A percentile compares a stretch with the other conserved stretches of the same genome.
Conservation (phyloP, 1,139 yeast species). For the Blastobotrys malaysiensis region DNA sequence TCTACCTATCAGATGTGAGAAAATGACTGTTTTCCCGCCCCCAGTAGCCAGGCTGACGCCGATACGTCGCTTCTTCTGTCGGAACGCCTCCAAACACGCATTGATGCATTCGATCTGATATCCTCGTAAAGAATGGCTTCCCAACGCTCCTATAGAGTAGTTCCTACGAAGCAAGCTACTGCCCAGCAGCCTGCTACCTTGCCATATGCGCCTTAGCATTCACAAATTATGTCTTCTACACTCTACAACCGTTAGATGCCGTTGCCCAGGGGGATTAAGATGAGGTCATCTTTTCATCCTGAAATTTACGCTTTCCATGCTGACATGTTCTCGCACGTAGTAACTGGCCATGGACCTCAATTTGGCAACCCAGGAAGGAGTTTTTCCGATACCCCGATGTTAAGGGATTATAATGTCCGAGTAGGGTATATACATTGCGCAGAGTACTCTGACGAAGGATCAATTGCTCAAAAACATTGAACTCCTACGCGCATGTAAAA, state of each 20-base stretch:
- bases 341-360: too few species aligned
- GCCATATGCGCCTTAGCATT: neutral
- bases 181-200: neutral
- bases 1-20: conserved; percentile 56
- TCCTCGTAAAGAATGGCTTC: conserved; percentile 38
- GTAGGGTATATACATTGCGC: too few species aligned
- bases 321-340: neutral
- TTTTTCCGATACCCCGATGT: too few species aligned
- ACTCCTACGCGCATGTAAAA: too few species aligned
- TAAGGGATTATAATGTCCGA: too few species aligned
- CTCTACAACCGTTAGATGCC: neutral
- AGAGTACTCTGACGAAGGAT: too few species aligned
- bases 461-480: too few species aligned
- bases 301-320: neutral
- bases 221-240: neutral
- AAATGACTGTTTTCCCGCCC: conserved; percentile 89
- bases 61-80: conserved; percentile 47
- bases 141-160: neutral
- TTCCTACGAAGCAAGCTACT: neutral
- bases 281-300: neutral
- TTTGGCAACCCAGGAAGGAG: too few species aligned
- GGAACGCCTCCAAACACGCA: conserved; percentile 47
- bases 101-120: conserved; percentile 73
- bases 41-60: conserved; percentile 93
- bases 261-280: neutral